phyloP scores from a whole-genome alignment of 2,329 filamentous ascomycete genomes.

The Ascocoryne sarcoides region DNA sequence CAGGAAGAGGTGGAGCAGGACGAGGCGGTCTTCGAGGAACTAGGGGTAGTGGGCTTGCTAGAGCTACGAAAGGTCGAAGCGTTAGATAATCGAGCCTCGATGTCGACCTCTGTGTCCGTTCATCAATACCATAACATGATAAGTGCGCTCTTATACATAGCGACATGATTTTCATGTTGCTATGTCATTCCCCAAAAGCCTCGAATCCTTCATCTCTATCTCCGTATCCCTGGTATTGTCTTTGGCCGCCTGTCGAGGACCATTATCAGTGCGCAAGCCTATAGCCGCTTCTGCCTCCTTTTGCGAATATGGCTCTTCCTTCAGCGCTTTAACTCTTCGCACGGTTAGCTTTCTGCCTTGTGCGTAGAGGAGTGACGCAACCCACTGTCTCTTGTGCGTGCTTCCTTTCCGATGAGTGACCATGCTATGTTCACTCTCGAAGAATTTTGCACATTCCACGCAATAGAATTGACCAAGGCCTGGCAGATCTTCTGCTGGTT shows the following conservation, averaged over 20 bases:
- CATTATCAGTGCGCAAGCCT: slow-evolving; percentile 64
- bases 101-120: too few relatives aligned
- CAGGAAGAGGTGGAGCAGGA: slow-evolving; percentile 25
- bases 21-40: slow-evolving; percentile 26
- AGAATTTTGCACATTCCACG: slow-evolving; percentile 91
- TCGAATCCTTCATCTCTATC: slow-evolving; percentile 33
- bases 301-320: slow-evolving; percentile 78
- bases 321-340: slow-evolving; percentile 68
- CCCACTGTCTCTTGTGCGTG: slow-evolving; percentile 81
- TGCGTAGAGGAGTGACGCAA: slow-evolving; percentile 1
- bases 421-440: slow-evolving; percentile 74
- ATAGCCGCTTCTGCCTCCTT: slow-evolving; percentile 76
- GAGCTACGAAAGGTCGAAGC: slow-evolving; percentile 25
- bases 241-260: slow-evolving; percentile 32
- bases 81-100: slow-evolving; percentile 21
- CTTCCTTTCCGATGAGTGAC: slow-evolving; percentile 74
- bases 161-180: slow-evolving; percentile 17
- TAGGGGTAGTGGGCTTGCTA: slow-evolving; percentile 28
- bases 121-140: too few relatives aligned
- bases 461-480: slow-evolving; percentile 83
- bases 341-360: slow-evolving; percentile 2
- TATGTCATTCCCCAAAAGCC: slow-evolving; percentile 15
- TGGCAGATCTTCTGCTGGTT: slow-evolving; percentile 78
- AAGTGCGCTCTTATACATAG: too few relatives aligned
- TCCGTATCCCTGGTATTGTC: slow-evolving; percentile 30